phyloP scores from a whole-genome alignment of 257 asterid species.

The Avicennia marina region DNA sequence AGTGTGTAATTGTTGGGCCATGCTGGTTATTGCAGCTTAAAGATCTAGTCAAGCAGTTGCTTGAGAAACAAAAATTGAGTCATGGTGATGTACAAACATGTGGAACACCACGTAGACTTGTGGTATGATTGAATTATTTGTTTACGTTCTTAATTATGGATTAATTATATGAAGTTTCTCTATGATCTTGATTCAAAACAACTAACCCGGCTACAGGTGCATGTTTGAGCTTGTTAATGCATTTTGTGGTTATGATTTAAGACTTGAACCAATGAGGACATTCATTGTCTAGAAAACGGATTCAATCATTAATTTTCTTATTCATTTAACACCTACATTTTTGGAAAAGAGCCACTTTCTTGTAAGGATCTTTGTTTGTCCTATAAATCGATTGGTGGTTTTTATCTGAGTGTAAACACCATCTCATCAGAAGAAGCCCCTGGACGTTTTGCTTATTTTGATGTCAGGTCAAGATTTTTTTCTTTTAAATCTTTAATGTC shows the following conservation, averaged over 20 bases:
- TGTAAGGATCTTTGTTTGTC: too few relatives aligned
- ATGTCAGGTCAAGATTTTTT: too few relatives aligned
- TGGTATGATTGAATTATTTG: conserved; percentile 45
- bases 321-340: too few relatives aligned
- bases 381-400: too few relatives aligned
- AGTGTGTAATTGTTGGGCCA: conserved; percentile 7
- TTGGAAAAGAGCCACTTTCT: too few relatives aligned
- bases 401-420: too few relatives aligned
- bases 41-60: conserved; percentile 66
- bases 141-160: conserved; percentile 11
- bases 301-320: neutral
- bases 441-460: too few relatives aligned
- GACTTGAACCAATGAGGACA: neutral
- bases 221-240: neutral
- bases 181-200: neutral
- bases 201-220: neutral
- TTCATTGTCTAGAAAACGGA: neutral
- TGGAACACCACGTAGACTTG: conserved; percentile 96
- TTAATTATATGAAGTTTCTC: conserved; percentile 6
- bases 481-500: too few relatives aligned
- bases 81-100: conserved; percentile 66
- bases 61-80: conserved; percentile 70
- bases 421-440: too few relatives aligned
- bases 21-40: conserved; percentile 63
- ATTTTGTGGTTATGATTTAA: neutral